Conservation (phyloP, 129 eudicot genomes). For the Ambrosia artemisiifolia region DNA sequence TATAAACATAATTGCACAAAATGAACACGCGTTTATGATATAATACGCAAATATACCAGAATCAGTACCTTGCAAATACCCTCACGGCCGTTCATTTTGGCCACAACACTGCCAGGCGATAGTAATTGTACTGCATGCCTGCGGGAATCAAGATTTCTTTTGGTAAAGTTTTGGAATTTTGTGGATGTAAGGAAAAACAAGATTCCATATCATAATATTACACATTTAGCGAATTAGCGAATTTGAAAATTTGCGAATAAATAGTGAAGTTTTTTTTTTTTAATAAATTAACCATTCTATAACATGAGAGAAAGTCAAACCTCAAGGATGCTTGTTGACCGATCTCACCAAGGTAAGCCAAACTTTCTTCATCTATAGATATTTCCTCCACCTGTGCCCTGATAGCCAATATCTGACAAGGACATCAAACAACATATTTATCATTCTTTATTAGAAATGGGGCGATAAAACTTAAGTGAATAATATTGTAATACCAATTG, state of each 20-base stretch:
- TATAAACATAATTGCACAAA: background rate
- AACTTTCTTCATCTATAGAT: slow-evolving; percentile 74
- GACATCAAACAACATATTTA: slow-evolving; percentile 7
- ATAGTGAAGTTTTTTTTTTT: too few relatives aligned
- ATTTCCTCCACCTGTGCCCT: slow-evolving; percentile 94
- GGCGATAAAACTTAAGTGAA: background rate
- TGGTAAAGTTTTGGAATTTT: background rate
- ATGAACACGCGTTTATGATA: background rate
- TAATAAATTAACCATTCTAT: too few relatives aligned
- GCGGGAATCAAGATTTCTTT: background rate
- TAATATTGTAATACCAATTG: slow-evolving; percentile 34
- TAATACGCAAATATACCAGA: background rate
- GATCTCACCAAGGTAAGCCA: slow-evolving; percentile 89
- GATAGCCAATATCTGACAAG: slow-evolving; percentile 79
- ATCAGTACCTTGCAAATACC: slow-evolving; percentile 78
- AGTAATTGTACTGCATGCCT: slow-evolving; percentile 97
- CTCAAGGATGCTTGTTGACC: slow-evolving; percentile 93
- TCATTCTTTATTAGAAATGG: background rate
- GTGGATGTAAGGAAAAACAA: background rate
- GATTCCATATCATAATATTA: too few relatives aligned
- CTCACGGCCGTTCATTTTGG: slow-evolving; percentile 91
- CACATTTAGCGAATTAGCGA: too few relatives aligned
- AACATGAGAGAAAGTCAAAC: slow-evolving; percentile 25
- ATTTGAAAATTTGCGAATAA: too few relatives aligned
- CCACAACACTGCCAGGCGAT: slow-evolving; percentile 87